Conservation (phyloP, 768 basidiomycete genomes). For the Royoungia palumana region DNA sequence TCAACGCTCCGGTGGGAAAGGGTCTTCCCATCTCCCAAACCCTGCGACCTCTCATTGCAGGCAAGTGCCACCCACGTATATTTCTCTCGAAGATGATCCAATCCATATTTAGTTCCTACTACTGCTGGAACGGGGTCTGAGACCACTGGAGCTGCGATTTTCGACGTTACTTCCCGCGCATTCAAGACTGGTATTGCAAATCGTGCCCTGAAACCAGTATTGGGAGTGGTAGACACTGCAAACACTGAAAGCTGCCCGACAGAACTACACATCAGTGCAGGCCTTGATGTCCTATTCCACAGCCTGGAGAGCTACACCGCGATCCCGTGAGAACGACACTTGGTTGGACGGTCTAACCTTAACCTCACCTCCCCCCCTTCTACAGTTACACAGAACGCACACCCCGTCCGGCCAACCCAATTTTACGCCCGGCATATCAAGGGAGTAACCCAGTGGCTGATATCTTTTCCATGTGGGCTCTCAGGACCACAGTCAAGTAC, state of each 20-base stretch:
- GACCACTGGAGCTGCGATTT: slow-evolving; percentile 92
- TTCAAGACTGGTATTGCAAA: slow-evolving; percentile 98
- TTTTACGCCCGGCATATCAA: slow-evolving; percentile 88
- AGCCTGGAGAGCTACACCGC: slow-evolving; percentile 93
- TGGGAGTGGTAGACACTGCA: slow-evolving; percentile 84
- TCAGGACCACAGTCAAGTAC: slow-evolving; percentile 83
- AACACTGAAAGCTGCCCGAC: slow-evolving; percentile 91
- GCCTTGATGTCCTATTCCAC: slow-evolving; percentile 94
- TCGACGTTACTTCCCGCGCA: slow-evolving; percentile 85
- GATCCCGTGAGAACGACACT: slow-evolving; percentile 62
- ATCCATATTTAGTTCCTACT: slow-evolving; percentile 49
- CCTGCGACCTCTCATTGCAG: slow-evolving; percentile 81
- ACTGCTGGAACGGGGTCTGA: slow-evolving; percentile 90
- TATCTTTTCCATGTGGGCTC: slow-evolving; percentile 93
- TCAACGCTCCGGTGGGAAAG: slow-evolving; percentile 94
- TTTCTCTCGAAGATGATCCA: not conserved
- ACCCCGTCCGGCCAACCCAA: slow-evolving; percentile 87
- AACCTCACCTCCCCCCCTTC: slow-evolving; percentile 7
- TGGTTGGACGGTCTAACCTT: not conserved
- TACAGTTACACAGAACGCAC: slow-evolving; percentile 83
- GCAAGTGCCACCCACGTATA: slow-evolving; percentile 31
- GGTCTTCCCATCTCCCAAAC: slow-evolving; percentile 76
- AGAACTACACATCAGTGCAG: slow-evolving; percentile 92
- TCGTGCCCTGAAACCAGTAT: slow-evolving; percentile 83
- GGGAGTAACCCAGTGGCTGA: slow-evolving; percentile 94